phyloP scores from a whole-genome alignment of 495 filamentous ascomycete genomes.

The Penicillium roqueforti region DNA sequence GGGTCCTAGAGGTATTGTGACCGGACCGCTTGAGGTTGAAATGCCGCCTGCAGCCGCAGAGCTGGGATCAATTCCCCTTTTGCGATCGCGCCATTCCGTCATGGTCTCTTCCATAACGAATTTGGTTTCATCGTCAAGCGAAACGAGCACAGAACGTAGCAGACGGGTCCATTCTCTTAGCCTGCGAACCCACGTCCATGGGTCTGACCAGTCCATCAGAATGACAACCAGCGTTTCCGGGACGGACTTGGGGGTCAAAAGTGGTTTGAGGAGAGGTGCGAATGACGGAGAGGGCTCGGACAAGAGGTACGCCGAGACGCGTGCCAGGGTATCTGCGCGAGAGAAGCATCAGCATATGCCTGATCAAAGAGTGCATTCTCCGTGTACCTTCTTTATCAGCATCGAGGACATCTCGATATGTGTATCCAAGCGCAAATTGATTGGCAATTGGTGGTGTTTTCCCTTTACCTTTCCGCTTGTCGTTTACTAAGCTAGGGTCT shows the following conservation, averaged over 20 bases:
- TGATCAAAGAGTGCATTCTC: not conserved
- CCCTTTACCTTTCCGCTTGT: constrained; percentile 56
- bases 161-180: constrained; percentile 83
- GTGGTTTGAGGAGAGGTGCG: constrained; percentile 75
- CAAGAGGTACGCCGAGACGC: constrained; percentile 86
- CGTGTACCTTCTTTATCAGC: constrained; percentile 81
- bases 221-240: constrained; percentile 84
- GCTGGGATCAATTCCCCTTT: constrained; percentile 39
- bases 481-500: constrained; percentile 48
- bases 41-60: constrained; percentile 41
- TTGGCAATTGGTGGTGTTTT: constrained; percentile 81
- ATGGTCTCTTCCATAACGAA: constrained; percentile 82
- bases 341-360: not conserved
- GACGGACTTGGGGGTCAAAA: constrained; percentile 80
- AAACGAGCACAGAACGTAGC: constrained; percentile 67
- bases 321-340: constrained; percentile 74
- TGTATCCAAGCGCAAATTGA: constrained; percentile 89
- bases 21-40: constrained; percentile 47
- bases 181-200: constrained; percentile 88
- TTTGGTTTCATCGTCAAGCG: constrained; percentile 71
- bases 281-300: constrained; percentile 78
- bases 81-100: constrained; percentile 52
- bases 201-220: constrained; percentile 86
- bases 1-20: constrained; percentile 74
- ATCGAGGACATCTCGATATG: constrained; percentile 91